phyloP scores from a whole-genome alignment of 78 protist species.

The Cavenderia fasciculata region DNA sequence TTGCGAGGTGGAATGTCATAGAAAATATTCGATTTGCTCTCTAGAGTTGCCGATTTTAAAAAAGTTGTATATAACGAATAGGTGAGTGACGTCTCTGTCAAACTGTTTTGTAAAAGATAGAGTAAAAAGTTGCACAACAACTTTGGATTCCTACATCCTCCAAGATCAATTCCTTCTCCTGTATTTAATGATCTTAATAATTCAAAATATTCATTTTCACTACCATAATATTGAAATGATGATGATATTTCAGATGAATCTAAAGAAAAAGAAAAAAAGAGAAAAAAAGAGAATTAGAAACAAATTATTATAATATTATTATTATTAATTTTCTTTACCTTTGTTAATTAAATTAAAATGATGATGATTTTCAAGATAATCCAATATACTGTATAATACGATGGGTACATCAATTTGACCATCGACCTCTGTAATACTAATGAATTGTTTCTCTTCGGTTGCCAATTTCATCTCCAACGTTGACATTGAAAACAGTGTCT shows the following conservation, averaged over 20 bases:
- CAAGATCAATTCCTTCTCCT: neutral
- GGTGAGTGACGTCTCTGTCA: conserved; percentile 57
- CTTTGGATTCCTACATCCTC: neutral
- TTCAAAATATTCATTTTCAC: conserved; percentile 31
- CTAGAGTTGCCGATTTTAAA: conserved; percentile 38
- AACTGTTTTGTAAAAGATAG: conserved; percentile 25
- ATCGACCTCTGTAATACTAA: conserved; percentile 51
- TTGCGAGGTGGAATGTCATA: conserved; percentile 49
- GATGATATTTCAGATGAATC: conserved; percentile 33
- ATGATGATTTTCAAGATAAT: neutral
- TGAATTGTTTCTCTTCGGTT: conserved; percentile 35
- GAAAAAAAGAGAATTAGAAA: too few relatives aligned
- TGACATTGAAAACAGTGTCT: conserved; percentile 72
- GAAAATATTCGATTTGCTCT: conserved; percentile 10
- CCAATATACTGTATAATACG: conserved; percentile 32
- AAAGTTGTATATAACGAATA: conserved; percentile 49
- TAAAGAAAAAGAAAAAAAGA: neutral
- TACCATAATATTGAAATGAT: conserved; percentile 50
- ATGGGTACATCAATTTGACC: conserved; percentile 54
- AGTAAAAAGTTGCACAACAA: conserved; percentile 35
- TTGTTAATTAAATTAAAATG: neutral
- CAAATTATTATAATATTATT: neutral
- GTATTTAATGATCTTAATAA: conserved; percentile 7
- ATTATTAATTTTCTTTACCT: neutral
- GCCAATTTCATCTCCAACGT: conserved; percentile 58